Conservation (phyloP, 129 eudicot genomes). For the Centaurea solstitialis region DNA sequence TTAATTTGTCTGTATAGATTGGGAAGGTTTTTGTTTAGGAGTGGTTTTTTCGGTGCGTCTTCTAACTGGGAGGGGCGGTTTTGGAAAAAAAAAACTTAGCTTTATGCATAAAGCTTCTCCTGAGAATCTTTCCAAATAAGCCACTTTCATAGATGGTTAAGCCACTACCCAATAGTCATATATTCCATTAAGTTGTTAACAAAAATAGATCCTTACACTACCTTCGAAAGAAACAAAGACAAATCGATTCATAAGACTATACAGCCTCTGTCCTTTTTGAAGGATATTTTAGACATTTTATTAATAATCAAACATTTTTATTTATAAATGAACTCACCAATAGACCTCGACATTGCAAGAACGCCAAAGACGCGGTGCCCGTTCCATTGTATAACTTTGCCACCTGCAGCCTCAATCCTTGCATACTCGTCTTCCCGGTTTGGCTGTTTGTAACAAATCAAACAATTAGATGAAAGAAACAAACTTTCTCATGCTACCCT, state of each 20-base stretch:
- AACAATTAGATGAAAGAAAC: not conserved
- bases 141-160: too few species aligned
- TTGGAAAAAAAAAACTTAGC: too few species aligned
- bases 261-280: not conserved
- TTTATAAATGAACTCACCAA: slow-evolving; percentile 55
- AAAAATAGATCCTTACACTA: not conserved
- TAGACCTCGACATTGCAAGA: slow-evolving; percentile 97
- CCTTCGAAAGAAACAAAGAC: not conserved
- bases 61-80: too few species aligned
- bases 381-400: slow-evolving; percentile 91
- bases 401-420: slow-evolving; percentile 90
- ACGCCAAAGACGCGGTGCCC: slow-evolving; percentile 95
- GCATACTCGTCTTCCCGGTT: slow-evolving; percentile 88
- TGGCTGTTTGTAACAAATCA: slow-evolving; percentile 51
- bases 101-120: too few species aligned
- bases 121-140: too few species aligned
- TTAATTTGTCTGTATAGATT: too few species aligned
- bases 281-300: slow-evolving; percentile 12
- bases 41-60: too few species aligned
- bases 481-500: not conserved
- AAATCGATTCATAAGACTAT: not conserved
- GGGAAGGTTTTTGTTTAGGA: too few species aligned
- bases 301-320: not conserved
- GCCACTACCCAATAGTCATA: too few species aligned
- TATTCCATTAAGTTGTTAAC: not conserved